phyloP scores from a whole-genome alignment of 2,329 filamentous ascomycete genomes.

The Calonectria multiphialidica region DNA sequence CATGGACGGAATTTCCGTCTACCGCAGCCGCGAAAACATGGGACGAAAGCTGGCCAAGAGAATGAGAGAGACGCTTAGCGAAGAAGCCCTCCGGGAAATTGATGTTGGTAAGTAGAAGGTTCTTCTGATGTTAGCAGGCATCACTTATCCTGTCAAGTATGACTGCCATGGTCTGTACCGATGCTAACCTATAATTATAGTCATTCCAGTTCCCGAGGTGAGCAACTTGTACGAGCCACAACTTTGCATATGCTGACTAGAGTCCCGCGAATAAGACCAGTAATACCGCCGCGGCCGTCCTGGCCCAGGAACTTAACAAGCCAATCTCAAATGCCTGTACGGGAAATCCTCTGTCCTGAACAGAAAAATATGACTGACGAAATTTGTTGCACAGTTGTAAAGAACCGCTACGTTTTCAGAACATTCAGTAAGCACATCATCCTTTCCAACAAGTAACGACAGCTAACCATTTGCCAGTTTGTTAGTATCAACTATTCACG shows the following conservation, averaged over 20 bases:
- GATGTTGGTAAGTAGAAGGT: slow-evolving; percentile 64
- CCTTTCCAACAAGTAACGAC: neutral
- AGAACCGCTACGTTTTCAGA: slow-evolving; percentile 90
- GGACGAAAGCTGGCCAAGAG: slow-evolving; percentile 83
- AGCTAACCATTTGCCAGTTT: neutral
- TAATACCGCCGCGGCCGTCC: slow-evolving; percentile 81
- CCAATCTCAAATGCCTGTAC: slow-evolving; percentile 82
- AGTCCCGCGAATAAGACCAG: slow-evolving; percentile 70
- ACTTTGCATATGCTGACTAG: neutral
- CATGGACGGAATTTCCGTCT: slow-evolving; percentile 90
- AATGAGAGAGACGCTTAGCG: slow-evolving; percentile 75
- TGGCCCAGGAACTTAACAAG: slow-evolving; percentile 81
- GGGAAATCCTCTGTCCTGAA: neutral
- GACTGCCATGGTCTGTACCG: too few relatives aligned
- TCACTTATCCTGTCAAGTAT: too few relatives aligned
- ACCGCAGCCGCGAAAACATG: slow-evolving; percentile 89
- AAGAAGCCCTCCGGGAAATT: slow-evolving; percentile 79
- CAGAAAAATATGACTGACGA: neutral
- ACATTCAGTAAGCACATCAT: slow-evolving; percentile 73
- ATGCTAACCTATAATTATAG: slow-evolving; percentile 41
- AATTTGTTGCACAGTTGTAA: slow-evolving; percentile 57
- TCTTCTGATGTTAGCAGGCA: neutral
- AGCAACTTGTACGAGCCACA: neutral
- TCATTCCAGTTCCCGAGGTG: slow-evolving; percentile 78
- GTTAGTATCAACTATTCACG: neutral